Conservation (phyloP, 768 basidiomycete genomes). For the Suillus discolor region DNA sequence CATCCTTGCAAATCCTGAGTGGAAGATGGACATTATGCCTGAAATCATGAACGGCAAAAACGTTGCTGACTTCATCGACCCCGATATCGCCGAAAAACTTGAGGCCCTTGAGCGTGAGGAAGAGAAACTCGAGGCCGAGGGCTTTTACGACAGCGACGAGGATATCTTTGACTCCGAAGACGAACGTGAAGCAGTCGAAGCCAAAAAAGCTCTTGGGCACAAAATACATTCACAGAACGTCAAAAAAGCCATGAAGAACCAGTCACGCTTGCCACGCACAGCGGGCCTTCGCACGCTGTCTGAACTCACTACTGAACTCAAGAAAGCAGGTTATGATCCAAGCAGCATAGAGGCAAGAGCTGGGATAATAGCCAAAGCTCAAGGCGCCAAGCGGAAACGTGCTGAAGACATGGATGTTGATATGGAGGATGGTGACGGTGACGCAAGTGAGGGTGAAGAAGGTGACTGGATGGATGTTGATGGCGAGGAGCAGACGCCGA, state of each 20-base stretch:
- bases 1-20: conserved; percentile 82
- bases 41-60: conserved; percentile 99
- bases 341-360: conserved; percentile 90
- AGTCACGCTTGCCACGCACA: conserved; percentile 74
- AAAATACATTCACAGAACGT: conserved; percentile 73
- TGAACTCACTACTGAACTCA: conserved; percentile 80
- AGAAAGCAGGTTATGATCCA: conserved; percentile 89
- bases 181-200: conserved; percentile 73
- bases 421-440: conserved; percentile 44
- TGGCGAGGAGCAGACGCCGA: conserved; percentile 50
- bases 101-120: conserved; percentile 98
- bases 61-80: conserved; percentile 97
- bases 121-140: conserved; percentile 90
- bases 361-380: conserved; percentile 73
- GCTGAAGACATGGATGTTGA: conserved; percentile 61
- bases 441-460: conserved; percentile 40
- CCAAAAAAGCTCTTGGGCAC: conserved; percentile 57
- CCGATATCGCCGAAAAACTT: conserved; percentile 95
- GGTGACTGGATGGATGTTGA: conserved; percentile 58
- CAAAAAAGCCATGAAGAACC: conserved; percentile 90
- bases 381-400: conserved; percentile 63
- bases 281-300: conserved; percentile 63
- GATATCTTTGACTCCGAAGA: conserved; percentile 78
- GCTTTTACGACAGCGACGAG: conserved; percentile 91
- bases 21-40: conserved; percentile 98